These are phyloP conservation scores for Agrocybe pediades DNA, from an alignment of 768 basidiomycete genomes.

Conservation along the genomic window DNA sequence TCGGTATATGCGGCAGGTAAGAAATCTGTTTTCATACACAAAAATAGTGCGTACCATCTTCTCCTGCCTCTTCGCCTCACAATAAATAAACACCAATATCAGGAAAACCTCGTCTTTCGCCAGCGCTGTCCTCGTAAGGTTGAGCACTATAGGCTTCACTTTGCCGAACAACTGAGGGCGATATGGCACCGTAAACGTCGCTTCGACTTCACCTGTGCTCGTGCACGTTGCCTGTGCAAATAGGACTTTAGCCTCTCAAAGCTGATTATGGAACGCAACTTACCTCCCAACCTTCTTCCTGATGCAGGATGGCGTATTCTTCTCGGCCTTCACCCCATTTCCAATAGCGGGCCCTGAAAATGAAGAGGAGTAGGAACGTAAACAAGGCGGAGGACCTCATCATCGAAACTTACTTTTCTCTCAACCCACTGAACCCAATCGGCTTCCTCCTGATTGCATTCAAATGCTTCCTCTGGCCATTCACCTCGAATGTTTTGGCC, in stretches of 20 bases:
- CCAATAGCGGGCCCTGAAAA: constrained; percentile 42
- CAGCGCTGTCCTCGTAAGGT: constrained; percentile 41
- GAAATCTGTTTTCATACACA: not conserved
- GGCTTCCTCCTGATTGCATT: constrained; percentile 41
- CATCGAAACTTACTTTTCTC: constrained; percentile 19
- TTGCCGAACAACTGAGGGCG: constrained; percentile 54
- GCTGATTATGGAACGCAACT: constrained; percentile 7
- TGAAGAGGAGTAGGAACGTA: too few relatives aligned
- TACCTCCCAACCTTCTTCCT: constrained; percentile 51
- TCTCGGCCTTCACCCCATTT: constrained; percentile 43
- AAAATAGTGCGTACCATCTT: constrained; percentile 27
- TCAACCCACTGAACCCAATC: constrained; percentile 37
- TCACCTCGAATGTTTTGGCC: constrained; percentile 48
- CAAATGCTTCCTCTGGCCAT: constrained; percentile 40
- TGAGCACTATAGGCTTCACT: constrained; percentile 37
- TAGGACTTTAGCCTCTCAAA: constrained; percentile 20
- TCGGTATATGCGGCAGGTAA: not conserved
- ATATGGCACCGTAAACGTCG: constrained; percentile 42
- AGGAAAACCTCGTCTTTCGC: constrained; percentile 43
- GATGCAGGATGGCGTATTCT: constrained; percentile 45
- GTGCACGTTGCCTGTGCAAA: constrained; percentile 21
- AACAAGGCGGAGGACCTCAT: too few relatives aligned
- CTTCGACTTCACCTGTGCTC: constrained; percentile 32
- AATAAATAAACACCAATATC: constrained; percentile 39
- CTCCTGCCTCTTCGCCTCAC: constrained; percentile 40